Evolutionary conservation across 768 basidiomycete species (phyloP).

Genomic region (Suillus tomentosus): DNA sequence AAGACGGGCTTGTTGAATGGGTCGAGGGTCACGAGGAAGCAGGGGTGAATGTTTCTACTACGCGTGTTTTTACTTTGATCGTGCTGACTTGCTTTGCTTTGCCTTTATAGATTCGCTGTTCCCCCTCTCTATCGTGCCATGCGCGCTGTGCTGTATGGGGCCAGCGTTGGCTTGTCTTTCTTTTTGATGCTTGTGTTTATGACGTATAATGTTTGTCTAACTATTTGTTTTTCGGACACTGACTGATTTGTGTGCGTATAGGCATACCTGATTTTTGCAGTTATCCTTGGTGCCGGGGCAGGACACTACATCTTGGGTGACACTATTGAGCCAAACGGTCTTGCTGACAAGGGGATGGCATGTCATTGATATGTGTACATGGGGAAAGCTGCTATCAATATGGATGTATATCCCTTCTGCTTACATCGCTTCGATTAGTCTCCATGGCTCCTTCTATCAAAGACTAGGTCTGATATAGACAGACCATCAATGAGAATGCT

Average conservation of each 20-base stretch:
- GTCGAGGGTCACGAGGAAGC: slow-evolving; percentile 36
- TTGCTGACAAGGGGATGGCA: slow-evolving; percentile 64
- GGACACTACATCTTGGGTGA: slow-evolving; percentile 81
- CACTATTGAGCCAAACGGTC: slow-evolving; percentile 59
- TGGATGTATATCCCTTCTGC: neutral
- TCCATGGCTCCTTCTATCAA: neutral
- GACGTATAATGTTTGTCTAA: slow-evolving; percentile 84
- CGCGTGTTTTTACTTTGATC: neutral
- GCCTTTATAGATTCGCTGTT: slow-evolving; percentile 45
- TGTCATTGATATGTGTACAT: slow-evolving; percentile 58
- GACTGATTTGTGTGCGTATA: slow-evolving; percentile 29
- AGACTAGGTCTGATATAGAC: neutral
- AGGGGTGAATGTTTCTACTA: slow-evolving; percentile 43
- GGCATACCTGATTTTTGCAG: slow-evolving; percentile 86
- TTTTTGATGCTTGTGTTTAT: slow-evolving; percentile 96
- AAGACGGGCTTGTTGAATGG: slow-evolving; percentile 58
- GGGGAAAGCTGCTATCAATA: neutral
- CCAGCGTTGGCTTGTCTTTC: slow-evolving; percentile 76
- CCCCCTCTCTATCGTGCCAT: slow-evolving; percentile 52
- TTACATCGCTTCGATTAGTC: neutral
- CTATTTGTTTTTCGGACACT: slow-evolving; percentile 4
- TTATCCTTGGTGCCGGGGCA: slow-evolving; percentile 77
- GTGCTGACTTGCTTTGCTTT: neutral
- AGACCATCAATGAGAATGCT: neutral
- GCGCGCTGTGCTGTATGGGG: slow-evolving; percentile 73